A percentile compares a stretch with the other conserved stretches of the same genome.
Conservation (phyloP, 2,329 filamentous ascomycete genomes). For the Bipolaris victoriae region DNA sequence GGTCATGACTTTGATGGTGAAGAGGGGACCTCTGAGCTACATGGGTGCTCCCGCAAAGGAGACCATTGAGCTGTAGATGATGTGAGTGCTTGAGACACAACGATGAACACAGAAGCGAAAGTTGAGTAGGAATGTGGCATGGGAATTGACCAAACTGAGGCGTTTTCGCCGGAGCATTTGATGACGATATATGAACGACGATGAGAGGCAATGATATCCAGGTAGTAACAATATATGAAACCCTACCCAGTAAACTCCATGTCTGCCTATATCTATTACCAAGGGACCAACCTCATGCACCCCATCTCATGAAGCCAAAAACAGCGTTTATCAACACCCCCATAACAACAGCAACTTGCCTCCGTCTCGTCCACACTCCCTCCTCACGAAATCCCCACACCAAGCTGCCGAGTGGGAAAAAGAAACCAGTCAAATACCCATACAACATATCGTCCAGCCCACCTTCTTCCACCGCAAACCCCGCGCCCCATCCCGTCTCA, state of each 20-base stretch:
- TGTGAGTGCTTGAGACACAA: not conserved
- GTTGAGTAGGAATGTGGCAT: not conserved
- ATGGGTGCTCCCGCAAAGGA: slow-evolving; percentile 46
- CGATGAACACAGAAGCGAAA: not conserved
- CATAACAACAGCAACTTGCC: slow-evolving; percentile 84
- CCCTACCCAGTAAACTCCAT: not conserved
- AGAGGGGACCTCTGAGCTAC: slow-evolving; percentile 71
- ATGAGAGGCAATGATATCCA: too few species aligned
- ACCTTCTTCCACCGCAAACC: slow-evolving; percentile 62
- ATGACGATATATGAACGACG: not conserved
- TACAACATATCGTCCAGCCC: slow-evolving; percentile 84
- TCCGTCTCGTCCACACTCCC: slow-evolving; percentile 82
- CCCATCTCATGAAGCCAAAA: slow-evolving; percentile 72
- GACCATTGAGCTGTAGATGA: slow-evolving; percentile 30
- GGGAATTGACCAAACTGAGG: not conserved
- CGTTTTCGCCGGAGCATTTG: not conserved
- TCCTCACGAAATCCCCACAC: slow-evolving; percentile 87
- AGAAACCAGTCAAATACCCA: slow-evolving; percentile 89
- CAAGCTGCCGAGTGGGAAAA: slow-evolving; percentile 88
- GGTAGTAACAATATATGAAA: not conserved
- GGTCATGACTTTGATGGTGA: slow-evolving; percentile 82
- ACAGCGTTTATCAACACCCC: slow-evolving; percentile 80
- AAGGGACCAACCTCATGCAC: slow-evolving; percentile 38
- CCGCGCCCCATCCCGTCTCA: slow-evolving; percentile 56
- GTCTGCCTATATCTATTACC: slow-evolving; percentile 21